Conservation (phyloP, 495 filamentous ascomycete genomes). For the Aspergillus kassunensis region DNA sequence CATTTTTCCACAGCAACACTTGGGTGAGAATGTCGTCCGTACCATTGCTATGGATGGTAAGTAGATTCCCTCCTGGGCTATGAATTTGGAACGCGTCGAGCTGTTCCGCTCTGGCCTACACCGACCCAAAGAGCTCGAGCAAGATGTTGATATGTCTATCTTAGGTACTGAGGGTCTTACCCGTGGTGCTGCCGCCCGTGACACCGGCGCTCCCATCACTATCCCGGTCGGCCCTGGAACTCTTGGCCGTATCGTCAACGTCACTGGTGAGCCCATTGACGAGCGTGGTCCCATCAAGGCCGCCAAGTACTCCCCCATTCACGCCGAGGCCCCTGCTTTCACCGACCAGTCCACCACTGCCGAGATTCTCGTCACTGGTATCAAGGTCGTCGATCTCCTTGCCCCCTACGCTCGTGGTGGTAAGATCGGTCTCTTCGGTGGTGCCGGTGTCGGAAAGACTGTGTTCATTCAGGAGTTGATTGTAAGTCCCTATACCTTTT, state of each 20-base stretch:
- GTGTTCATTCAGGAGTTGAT: constrained; percentile 99
- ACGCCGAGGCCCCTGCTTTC: constrained; percentile 88
- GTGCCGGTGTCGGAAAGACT: constrained; percentile 99
- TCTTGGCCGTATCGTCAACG: constrained; percentile 99
- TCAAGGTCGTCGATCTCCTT: constrained; percentile 99
- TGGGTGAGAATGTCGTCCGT: constrained; percentile 98
- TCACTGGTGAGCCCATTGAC: constrained; percentile 99
- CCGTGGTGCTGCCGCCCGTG: constrained; percentile 76
- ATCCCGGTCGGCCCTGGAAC: constrained; percentile 94
- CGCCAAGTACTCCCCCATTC: constrained; percentile 81
- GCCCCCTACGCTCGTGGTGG: constrained; percentile 99
- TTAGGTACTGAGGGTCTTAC: constrained; percentile 98
- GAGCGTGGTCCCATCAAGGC: constrained; percentile 97
- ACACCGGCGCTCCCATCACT: constrained; percentile 94
- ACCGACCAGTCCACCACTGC: constrained; percentile 91
- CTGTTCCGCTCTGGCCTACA: constrained; percentile 13
- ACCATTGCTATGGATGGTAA: constrained; percentile 99
- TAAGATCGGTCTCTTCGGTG: constrained; percentile 99
- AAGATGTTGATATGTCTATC: constrained; percentile 18
- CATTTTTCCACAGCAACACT: constrained; percentile 72
- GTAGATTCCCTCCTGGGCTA: constrained; percentile 27
- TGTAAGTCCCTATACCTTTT: constrained; percentile 39
- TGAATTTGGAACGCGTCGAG: background rate
- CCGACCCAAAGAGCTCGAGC: background rate
- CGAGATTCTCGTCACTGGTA: constrained; percentile 96